Conservation (phyloP, 768 basidiomycete genomes). For the Tephrocybe sp. region DNA sequence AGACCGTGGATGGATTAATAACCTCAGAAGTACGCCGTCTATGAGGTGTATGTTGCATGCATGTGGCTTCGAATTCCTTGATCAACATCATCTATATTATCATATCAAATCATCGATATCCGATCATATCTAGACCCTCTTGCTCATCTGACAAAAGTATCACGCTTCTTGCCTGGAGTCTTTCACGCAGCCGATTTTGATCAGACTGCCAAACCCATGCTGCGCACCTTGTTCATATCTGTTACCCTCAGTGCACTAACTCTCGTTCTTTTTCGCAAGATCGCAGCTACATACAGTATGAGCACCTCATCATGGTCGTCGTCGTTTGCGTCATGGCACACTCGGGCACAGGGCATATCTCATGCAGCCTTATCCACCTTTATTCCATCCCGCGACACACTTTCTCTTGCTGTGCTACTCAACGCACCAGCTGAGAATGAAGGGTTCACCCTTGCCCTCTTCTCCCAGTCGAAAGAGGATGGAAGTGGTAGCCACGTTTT, state of each 20-base stretch:
- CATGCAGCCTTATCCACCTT: not conserved
- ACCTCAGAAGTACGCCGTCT: no score
- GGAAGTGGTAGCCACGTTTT: not conserved
- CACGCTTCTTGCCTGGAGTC: no score
- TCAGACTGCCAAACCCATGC: constrained; percentile 5
- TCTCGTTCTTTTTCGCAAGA: constrained; percentile 6
- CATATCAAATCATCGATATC: no score
- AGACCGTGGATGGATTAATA: no score
- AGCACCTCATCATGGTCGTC: constrained; percentile 18
- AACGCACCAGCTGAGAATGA: constrained; percentile 33
- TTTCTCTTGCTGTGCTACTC: constrained; percentile 29
- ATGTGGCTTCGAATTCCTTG: not conserved
- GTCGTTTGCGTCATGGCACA: constrained; percentile 28
- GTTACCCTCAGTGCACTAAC: constrained; percentile 5
- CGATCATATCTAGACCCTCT: no score
- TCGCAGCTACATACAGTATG: not conserved
- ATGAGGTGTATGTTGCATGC: no score
- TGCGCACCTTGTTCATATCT: constrained; percentile 7
- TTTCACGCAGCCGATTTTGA: not conserved
- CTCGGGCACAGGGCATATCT: constrained; percentile 17
- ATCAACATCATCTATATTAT: no score
- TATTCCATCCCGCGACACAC: constrained; percentile 19
- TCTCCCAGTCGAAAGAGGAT: constrained; percentile 16
- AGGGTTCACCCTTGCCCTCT: constrained; percentile 37
- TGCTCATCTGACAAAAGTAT: no score